These are phyloP conservation scores for Pseudofabraea citricarpa DNA, from an alignment of 2,329 filamentous ascomycete species.

Conservation along the genomic window DNA sequence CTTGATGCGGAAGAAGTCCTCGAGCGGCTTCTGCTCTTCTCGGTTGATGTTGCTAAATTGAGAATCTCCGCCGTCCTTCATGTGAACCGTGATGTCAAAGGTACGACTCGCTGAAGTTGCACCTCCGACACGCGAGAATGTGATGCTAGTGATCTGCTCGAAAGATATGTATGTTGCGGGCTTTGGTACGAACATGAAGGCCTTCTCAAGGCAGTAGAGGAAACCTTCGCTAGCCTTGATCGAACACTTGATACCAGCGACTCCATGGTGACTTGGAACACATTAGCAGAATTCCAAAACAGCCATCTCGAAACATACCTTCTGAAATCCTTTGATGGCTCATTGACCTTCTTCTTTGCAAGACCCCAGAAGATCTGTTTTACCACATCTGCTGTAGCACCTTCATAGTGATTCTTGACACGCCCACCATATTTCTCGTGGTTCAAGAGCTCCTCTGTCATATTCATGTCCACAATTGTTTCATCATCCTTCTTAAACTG, in stretches of 20 bases:
- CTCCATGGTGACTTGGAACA: constrained; percentile 68
- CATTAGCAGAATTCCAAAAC: constrained; percentile 22
- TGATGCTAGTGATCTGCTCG: constrained; percentile 86
- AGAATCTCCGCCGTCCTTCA: constrained; percentile 87
- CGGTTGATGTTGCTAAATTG: constrained; percentile 99
- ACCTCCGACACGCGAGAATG: constrained; percentile 92
- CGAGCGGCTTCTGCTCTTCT: constrained; percentile 94
- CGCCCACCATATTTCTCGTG: constrained; percentile 88
- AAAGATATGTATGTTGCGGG: constrained; percentile 96
- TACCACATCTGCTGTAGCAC: constrained; percentile 88
- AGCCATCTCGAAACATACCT: constrained; percentile 46
- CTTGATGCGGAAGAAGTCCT: constrained; percentile 96
- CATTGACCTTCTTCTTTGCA: constrained; percentile 90
- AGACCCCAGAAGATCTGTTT: constrained; percentile 93
- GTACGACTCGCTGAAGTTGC: constrained; percentile 91
- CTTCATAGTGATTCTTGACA: constrained; percentile 84
- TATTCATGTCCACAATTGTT: constrained; percentile 92
- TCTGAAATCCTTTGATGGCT: constrained; percentile 89
- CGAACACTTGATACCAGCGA: constrained; percentile 97
- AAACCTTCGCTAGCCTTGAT: constrained; percentile 99
- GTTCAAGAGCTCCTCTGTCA: constrained; percentile 83
- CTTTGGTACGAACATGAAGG: constrained; percentile 98
- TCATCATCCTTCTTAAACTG: constrained; percentile 98
- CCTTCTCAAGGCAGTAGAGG: constrained; percentile 94
- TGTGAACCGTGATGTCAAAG: constrained; percentile 90